Conservation (phyloP, 208 protist genomes). For the Histomonas meleagridis region DNA sequence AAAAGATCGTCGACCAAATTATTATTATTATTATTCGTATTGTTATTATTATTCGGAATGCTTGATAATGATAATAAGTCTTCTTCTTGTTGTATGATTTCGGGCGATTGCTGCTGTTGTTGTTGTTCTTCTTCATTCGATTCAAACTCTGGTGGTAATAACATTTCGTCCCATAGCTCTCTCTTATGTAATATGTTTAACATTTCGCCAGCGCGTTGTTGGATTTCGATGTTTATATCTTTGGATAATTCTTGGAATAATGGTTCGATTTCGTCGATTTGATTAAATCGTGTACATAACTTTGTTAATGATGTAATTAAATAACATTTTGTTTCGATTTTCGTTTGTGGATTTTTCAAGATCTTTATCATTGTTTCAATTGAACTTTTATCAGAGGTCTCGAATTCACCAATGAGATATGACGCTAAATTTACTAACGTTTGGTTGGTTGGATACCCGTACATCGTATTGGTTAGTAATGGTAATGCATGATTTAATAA, state of each 20-base stretch:
- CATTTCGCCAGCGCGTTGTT: conserved; percentile 22
- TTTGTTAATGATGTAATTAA: not conserved
- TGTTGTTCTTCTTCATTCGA: not conserved
- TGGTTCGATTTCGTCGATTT: not conserved
- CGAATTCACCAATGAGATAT: not conserved
- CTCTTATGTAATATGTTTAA: not conserved
- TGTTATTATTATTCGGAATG: not conserved
- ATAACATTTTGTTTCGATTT: not conserved
- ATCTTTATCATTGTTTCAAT: too few relatives aligned
- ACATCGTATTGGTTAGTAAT: not conserved
- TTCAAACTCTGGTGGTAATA: not conserved
- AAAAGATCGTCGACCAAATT: not conserved
- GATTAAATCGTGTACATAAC: not conserved
- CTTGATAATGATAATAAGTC: not conserved
- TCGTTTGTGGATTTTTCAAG: not conserved
- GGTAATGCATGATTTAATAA: not conserved
- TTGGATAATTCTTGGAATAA: not conserved
- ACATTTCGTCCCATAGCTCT: not conserved
- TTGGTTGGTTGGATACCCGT: not conserved
- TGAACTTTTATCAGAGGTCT: not conserved
- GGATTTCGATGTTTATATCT: not conserved
- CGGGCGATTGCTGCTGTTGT: not conserved
- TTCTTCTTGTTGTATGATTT: not conserved
- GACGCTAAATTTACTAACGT: not conserved
- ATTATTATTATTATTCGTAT: not conserved